Evolutionary conservation across 108 stramenopile species (phyloP), one percentile per base, ranked within the genome.

Genomic region (Asterionellopsis glacialis): DNA sequence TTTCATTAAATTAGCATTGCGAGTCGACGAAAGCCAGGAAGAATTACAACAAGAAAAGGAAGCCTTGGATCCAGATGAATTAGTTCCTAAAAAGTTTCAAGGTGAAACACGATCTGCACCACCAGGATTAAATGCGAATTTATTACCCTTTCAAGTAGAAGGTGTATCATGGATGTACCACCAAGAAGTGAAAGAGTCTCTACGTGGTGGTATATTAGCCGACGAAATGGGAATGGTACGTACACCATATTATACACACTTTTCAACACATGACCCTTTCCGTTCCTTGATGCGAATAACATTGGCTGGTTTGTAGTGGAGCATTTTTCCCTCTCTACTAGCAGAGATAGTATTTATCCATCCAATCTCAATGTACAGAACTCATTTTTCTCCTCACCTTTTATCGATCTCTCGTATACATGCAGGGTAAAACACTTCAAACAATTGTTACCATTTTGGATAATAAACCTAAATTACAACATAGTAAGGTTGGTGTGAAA

Each of bases 141-240:
- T 99, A 10, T 63, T 99, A 7, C 99, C 98, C 18, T 99, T 98
- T 77, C 98, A 99, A 75, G 59, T 86, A 6, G 98, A 99, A 68
- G 97, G 98, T 0, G 69, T 82, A 14, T 84, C 82, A 49, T 98
- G 96, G 98, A 93, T 98, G 93, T 55, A 79, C 33, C 73, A 82
- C 49, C 95, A 94, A 69, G 95, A 98, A 69, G 73, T 75, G 23
- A 59, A 69, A 43, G 63, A 55, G 26, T 59, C 73, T 11, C 54
- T 93, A 41, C 64, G 76, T 15, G 97, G 98, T 25, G 99, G 97
- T 0, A 91, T 99, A 18, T 51, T 99, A 22, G 97, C 95, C 4
- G 97, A 99, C 56, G 93, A 95, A 64, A 74, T 79, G 78, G 77
- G 75, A 22, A 75, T 63, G 74, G n/a, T n/a, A n/a, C n/a, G 42